A percentile compares a stretch with the other conserved stretches of the same genome.
Conservation (phyloP, 371 early-diverging fungal genomes). For the Rhizomucor pusillus region DNA sequence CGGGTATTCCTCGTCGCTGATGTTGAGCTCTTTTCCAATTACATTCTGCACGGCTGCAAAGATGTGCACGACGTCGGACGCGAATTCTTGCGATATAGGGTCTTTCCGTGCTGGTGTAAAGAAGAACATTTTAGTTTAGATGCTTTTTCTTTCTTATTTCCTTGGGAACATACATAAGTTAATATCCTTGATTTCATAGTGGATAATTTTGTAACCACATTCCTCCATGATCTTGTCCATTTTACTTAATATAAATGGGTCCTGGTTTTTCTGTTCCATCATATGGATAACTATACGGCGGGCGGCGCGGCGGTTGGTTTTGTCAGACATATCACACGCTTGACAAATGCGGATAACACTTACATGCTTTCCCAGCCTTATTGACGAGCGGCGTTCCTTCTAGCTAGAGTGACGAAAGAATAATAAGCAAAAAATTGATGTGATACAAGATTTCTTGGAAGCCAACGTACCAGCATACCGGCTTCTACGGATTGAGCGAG, state of each 20-base stretch:
- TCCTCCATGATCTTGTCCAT: slow-evolving; percentile 25
- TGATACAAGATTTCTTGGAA: background rate
- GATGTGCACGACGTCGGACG: background rate
- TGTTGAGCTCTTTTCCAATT: slow-evolving; percentile 5
- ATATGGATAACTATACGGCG: slow-evolving; percentile 13
- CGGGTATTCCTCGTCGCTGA: slow-evolving; percentile 15
- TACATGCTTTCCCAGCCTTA: slow-evolving; percentile 27
- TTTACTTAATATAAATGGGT: slow-evolving; percentile 25
- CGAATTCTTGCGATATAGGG: slow-evolving; percentile 1
- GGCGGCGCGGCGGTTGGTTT: too few species aligned
- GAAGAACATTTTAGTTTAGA: too few species aligned
- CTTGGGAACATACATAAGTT: slow-evolving; percentile 9
- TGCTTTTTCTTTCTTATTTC: too few species aligned
- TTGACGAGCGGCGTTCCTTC: slow-evolving; percentile 27
- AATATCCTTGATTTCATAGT: slow-evolving; percentile 24
- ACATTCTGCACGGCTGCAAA: background rate
- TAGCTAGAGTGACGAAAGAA: slow-evolving; percentile 12
- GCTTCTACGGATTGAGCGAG: slow-evolving; percentile 53
- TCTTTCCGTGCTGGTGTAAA: background rate
- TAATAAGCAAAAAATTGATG: background rate
- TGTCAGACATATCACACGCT: too few species aligned
- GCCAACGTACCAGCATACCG: slow-evolving; percentile 8
- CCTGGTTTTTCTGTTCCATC: slow-evolving; percentile 8
- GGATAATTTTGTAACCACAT: slow-evolving; percentile 26
- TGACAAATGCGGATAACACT: too few species aligned